phyloP scores from a whole-genome alignment of 441 rosid genomes.

The Bocquillonia castaneifolia region DNA sequence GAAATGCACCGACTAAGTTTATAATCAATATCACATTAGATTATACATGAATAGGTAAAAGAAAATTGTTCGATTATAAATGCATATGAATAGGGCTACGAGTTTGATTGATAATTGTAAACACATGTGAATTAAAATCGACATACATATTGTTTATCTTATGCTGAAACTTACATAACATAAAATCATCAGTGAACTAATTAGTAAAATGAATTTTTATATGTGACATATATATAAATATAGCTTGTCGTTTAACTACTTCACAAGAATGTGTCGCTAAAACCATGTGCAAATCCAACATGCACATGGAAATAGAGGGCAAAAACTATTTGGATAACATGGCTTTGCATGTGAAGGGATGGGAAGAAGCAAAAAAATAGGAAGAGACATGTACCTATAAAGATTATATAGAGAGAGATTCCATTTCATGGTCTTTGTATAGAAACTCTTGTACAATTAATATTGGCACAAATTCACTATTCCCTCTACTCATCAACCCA shows the following conservation, averaged over 20 bases:
- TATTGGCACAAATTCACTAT: background rate
- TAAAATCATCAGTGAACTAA: no score
- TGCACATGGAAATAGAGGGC: conserved; percentile 30
- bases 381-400: background rate
- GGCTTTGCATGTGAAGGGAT: conserved; percentile 35
- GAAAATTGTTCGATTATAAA: no score
- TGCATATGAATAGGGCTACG: no score
- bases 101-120: no score
- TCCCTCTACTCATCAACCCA: background rate
- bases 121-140: no score
- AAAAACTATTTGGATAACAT: conserved; percentile 25
- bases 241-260: background rate
- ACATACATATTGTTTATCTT: no score
- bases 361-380: conserved; percentile 15
- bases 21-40: no score
- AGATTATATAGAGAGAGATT: background rate
- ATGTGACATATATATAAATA: background rate
- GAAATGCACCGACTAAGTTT: no score
- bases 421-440: conserved; percentile 21
- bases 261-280: conserved; percentile 13
- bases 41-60: no score
- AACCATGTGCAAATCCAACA: conserved; percentile 33
- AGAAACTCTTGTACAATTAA: background rate
- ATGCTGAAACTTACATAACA: background rate
- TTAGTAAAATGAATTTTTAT: background rate